Percentiles rank a stretch among this genome's conserved stretches.
Conservation (phyloP, 345 rosid species). For the Capsella bursapastoris region DNA sequence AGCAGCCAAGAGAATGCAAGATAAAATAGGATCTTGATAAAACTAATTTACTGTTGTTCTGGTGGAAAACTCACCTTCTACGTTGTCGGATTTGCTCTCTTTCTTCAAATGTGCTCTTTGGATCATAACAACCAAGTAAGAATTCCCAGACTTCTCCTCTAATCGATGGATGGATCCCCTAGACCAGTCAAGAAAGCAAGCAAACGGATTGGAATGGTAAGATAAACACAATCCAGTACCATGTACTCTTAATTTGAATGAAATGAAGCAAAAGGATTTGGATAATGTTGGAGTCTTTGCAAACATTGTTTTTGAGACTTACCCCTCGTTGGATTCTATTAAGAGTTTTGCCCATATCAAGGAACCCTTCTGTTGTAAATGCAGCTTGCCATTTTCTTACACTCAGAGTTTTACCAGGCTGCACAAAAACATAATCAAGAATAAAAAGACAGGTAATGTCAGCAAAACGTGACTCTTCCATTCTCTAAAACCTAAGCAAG, state of each 20-base stretch:
- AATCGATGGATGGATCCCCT: slow-evolving; percentile 97
- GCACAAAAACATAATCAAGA: slow-evolving; percentile 35
- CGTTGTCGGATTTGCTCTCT: slow-evolving; percentile 73
- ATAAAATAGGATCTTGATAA: too few species aligned
- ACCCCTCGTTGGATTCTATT: slow-evolving; percentile 87
- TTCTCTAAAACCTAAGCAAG: slow-evolving; percentile 19
- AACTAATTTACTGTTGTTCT: not conserved
- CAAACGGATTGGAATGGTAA: not conserved
- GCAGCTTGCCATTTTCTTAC: slow-evolving; percentile 97
- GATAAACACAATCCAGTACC: not conserved
- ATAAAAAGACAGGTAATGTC: slow-evolving; percentile 9
- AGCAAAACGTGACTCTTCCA: not conserved
- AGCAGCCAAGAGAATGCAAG: slow-evolving; percentile 13
- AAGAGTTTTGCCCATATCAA: slow-evolving; percentile 84
- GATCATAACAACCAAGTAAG: slow-evolving; percentile 91
- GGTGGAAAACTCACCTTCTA: slow-evolving; percentile 67
- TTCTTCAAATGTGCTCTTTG: slow-evolving; percentile 87
- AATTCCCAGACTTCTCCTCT: slow-evolving; percentile 99
- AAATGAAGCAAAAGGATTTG: too few species aligned
- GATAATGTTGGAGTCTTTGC: too few species aligned
- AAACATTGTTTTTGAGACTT: slow-evolving; percentile 17
- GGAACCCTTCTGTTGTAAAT: slow-evolving; percentile 72
- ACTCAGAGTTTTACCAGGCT: slow-evolving; percentile 99
- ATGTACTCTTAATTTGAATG: too few species aligned
- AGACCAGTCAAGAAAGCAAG: slow-evolving; percentile 29